Percentiles rank a stretch among this genome's conserved stretches.
Evolutionary conservation across 495 filamentous ascomycete species (phyloP).

Genomic region (Aspergillus avenaceus): DNA sequence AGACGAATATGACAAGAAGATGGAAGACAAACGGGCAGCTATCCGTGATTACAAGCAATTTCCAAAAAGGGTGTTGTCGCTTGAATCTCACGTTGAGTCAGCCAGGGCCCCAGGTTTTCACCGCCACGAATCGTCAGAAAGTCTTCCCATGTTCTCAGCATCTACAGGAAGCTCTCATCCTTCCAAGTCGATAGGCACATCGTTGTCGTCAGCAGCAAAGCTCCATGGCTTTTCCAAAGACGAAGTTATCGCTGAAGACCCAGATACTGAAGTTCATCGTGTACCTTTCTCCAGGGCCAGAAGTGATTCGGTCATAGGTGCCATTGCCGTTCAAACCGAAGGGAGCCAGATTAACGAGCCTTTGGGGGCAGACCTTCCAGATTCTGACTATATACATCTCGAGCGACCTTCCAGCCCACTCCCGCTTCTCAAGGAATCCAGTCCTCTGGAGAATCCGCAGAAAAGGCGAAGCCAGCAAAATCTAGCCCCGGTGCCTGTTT

Average conservation of each 20-base stretch:
- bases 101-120: slow-evolving; percentile 39
- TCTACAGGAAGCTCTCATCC: slow-evolving; percentile 60
- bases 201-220: slow-evolving; percentile 33
- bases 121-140: slow-evolving; percentile 74
- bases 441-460: slow-evolving; percentile 18
- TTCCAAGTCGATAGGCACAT: slow-evolving; percentile 40
- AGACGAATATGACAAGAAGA: slow-evolving; percentile 41
- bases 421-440: slow-evolving; percentile 35
- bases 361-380: slow-evolving; percentile 21
- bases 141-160: slow-evolving; percentile 78
- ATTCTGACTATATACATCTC: slow-evolving; percentile 27
- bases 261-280: slow-evolving; percentile 11
- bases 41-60: slow-evolving; percentile 42
- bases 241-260: slow-evolving; percentile 2
- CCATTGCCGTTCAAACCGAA: slow-evolving; percentile 13
- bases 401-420: slow-evolving; percentile 40
- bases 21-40: slow-evolving; percentile 41
- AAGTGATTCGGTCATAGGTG: slow-evolving; percentile 22
- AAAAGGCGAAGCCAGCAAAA: slow-evolving; percentile 6
- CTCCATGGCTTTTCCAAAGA: slow-evolving; percentile 14
- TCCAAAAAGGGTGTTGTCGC: slow-evolving; percentile 41
- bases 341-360: slow-evolving; percentile 18
- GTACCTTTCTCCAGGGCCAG: slow-evolving; percentile 5
- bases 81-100: slow-evolving; percentile 34
- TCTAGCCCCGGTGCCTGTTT: background rate